Base-by-base conservation (phyloP, 2,329 filamentous ascomycete species). In the Colletotrichum eleusines region DNA sequence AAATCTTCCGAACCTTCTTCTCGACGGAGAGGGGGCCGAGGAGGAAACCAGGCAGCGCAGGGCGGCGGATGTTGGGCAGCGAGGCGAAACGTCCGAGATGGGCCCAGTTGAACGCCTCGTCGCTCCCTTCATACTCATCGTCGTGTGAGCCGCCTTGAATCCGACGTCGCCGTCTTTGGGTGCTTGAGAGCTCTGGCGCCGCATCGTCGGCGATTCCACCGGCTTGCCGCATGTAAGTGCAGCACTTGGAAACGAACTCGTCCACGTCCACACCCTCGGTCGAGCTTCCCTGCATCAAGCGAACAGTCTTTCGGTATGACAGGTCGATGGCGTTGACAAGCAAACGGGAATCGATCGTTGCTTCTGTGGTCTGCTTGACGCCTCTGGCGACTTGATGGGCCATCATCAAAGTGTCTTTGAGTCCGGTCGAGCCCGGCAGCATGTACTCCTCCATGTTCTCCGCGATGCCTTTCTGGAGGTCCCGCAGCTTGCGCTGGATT, bases 241-340 rank as follows among this genome's bases (percentile, higher is more conserved):
- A 94, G 79, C 92, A 95, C 80, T 97, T 97, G 0, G 93, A 92
- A 18, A 98, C 89, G 76, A 98, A 97, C 76, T 97, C 93, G 72
- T 98, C 95, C 0, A 97, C 86, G 76, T 98, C 95, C 28, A 99
- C 83, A 9, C 94, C 94, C 61, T 92, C 90, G 3, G 89, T 89
- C 2, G 87, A 83, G 75, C 92, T 91, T 8, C 94, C 94, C 38
- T 94, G 85, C 1, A 92, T 90, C 33, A 97, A 86, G 62, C 91
- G 90, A 53, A 91, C 85, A 0, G 94, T 91, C 78, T 94, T 94
- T 75, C 93, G 93, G 76, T 92, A 91, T 0, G 92, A 91, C 5
- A 97, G 81, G 73, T 98, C 94, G 6, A 93, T 93, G 0, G 93
- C 90, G 73, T 88, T 90, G 59, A 97, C 92, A 4, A 98, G 86